Evolutionary conservation across 2,329 filamentous ascomycete species (phyloP), one percentile per base, ranked within the genome.

Genomic region (Hypoxylon sp.): DNA sequence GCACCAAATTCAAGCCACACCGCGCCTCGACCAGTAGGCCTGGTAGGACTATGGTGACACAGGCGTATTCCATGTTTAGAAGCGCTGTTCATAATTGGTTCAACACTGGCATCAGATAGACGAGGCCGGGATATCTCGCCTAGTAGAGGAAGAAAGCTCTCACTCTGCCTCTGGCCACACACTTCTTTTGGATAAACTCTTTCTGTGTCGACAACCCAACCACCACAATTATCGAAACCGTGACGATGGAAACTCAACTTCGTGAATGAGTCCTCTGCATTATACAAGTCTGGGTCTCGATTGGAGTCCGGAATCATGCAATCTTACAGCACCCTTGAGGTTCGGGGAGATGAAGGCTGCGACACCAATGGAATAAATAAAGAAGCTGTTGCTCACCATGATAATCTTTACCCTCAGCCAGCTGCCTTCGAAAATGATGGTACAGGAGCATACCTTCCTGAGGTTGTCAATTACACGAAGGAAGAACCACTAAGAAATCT

Each of bases 321-420:
- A 11, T 31, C 52, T 5, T 65, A 70, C 37, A 70, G 67, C 50
- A 70, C 67, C 13, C 47, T 70, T 5, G 67, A 70, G 44, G 64
- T 67, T 47, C 33, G 26, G 14, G 14, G 3, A 14, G 39, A 37
- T n/a, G 55, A 62, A 35, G 29, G 22, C 19, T 39, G 55, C 19
- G 47, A 64, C n/a, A n/a, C 44, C n/a, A 29, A 47, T 9, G 52
- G 14, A 2, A 42, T 11, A 9, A 31, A 54, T 29, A 67, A 67
- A 39, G 57, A 67, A 19, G 52, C 42, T 8, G n/a, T 61, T 19
- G 2, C 3, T 22, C 22, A 51, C 24, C 31, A 31, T 5, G 35
- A 63, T 14, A 55, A 11, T 17, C 8, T 52, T 19, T 48, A 63
- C 19, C 67, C 55, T 50, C 55, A 70, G 17, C 44, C 10, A 9